Evolutionary conservation across 371 early-diverging fungal species (phyloP).

Genomic region (Apophysomyces elegans): DNA sequence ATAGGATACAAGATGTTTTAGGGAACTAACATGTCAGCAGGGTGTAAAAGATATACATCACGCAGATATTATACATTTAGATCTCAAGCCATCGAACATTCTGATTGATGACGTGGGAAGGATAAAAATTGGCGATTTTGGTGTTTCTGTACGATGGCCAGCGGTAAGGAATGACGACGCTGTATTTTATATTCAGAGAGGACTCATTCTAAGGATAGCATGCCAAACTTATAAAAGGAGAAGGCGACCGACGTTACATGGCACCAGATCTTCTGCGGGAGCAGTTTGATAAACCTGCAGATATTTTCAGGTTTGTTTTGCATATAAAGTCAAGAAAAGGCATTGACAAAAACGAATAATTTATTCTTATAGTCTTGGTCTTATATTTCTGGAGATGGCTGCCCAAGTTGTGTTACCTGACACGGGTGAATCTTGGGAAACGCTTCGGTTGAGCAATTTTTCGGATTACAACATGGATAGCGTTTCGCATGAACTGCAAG

Average conservation of each 20-base stretch:
- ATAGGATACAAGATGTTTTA: conserved; percentile 10
- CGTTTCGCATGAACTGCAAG: conserved; percentile 16
- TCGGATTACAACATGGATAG: conserved; percentile 39
- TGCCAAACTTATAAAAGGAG: conserved; percentile 54
- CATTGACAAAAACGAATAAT: not conserved
- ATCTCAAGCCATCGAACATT: conserved; percentile 91
- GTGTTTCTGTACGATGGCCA: conserved; percentile 71
- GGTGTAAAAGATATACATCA: conserved; percentile 80
- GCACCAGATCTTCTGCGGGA: conserved; percentile 91
- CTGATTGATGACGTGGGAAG: conserved; percentile 65
- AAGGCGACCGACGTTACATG: conserved; percentile 97
- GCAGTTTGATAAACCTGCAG: conserved; percentile 79
- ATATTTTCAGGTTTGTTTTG: conserved; percentile 81
- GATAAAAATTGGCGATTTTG: conserved; percentile 91
- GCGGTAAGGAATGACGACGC: conserved; percentile 41
- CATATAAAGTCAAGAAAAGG: not conserved
- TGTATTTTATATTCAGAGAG: not conserved
- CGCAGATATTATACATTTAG: conserved; percentile 77
- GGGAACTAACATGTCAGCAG: conserved; percentile 19
- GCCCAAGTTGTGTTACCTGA: conserved; percentile 83
- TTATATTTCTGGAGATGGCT: conserved; percentile 88
- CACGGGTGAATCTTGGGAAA: conserved; percentile 87
- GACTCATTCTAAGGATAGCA: conserved; percentile 19
- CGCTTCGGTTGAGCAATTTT: conserved; percentile 78
- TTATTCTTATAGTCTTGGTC: conserved; percentile 71